These are phyloP conservation scores for Phaeosphaeria sp. DNA, from an alignment of 2,329 filamentous ascomycete genomes.

Conservation along the genomic window DNA sequence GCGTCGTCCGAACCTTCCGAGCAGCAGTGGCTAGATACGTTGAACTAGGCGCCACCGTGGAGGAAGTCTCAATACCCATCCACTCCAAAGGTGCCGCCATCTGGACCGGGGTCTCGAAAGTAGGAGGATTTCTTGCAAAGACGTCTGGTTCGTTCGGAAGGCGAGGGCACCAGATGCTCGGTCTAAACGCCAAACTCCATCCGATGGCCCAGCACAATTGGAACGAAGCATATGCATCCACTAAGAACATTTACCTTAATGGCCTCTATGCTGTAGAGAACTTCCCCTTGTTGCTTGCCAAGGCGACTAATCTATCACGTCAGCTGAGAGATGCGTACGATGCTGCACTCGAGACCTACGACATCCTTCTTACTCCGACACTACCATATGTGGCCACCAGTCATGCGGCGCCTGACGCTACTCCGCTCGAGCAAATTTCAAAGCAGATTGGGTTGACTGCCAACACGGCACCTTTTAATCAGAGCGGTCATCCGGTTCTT, in stretches of 20 bases:
- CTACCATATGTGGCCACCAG: slow-evolving; percentile 57
- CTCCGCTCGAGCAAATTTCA: slow-evolving; percentile 55
- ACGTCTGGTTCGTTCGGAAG: slow-evolving; percentile 51
- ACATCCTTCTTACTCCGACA: slow-evolving; percentile 59
- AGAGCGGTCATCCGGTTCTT: slow-evolving; percentile 64
- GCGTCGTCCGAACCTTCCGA: slow-evolving; percentile 53
- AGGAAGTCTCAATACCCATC: slow-evolving; percentile 59
- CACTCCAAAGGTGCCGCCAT: slow-evolving; percentile 58
- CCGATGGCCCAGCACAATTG: slow-evolving; percentile 58
- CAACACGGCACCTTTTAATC: slow-evolving; percentile 65
- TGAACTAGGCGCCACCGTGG: slow-evolving; percentile 57
- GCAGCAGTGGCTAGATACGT: slow-evolving; percentile 51
- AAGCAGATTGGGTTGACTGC: slow-evolving; percentile 62
- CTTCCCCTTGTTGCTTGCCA: slow-evolving; percentile 58
- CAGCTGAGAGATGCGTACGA: slow-evolving; percentile 59
- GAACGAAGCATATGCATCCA: slow-evolving; percentile 58
- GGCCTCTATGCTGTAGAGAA: slow-evolving; percentile 55
- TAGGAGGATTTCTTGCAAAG: slow-evolving; percentile 54
- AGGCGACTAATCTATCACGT: slow-evolving; percentile 57
- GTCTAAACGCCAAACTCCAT: slow-evolving; percentile 59
- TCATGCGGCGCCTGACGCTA: slow-evolving; percentile 49
- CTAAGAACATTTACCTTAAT: slow-evolving; percentile 63
- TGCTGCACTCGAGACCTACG: slow-evolving; percentile 48
- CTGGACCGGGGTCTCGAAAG: slow-evolving; percentile 56
- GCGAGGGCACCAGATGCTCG: slow-evolving; percentile 57